Evolutionary conservation across 805 yeast genomes (phyloP), one percentile per base, ranked within the genome.

Genomic region (Candida nanaspora): DNA sequence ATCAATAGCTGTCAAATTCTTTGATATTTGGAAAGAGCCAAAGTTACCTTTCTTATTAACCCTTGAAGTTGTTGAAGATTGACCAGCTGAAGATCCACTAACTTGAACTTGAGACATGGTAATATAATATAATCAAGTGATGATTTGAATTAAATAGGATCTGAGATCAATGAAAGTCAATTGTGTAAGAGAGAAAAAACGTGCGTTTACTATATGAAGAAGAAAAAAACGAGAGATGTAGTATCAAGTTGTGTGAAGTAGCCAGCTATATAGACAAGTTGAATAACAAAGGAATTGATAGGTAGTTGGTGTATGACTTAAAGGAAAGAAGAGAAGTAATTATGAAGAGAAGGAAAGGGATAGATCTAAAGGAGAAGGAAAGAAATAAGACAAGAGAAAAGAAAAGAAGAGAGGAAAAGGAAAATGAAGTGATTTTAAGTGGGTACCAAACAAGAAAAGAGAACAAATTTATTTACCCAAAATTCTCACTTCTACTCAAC

Each of bases 1-100:
- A 55, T 78, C 82, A 39, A 70, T 57, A 19, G 82, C 77, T 35
- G 68, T 64, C 40, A 70, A 54, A 34, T 62, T 61, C 30, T 52
- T 47, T 11, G 59, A 46, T 22, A 47, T 41, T 36, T 55, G 49
- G 44, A 70, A 66, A 26, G 66, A 47, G 16, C 70, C 67, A 40
- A 70, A 57, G 50, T 71, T 70, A n/a, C 74, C 75, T 20, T 50
- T 42, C 49, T 63, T 62, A 40, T 56, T 50, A 39, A 63, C 52
- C 19, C 46, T 33, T 11, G 57, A 44, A 14, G 54, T 40, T 7
- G 43, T 34, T n/a, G 44, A 37, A 8, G 32, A 31, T 13, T 32
- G 20, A 15, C 10, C n/a, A 3, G 37, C 28, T 9, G 27, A 21
- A 3, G 33, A 27, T 32, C 50, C 42, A 5, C 51, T 47, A 19